Base-by-base conservation (phyloP, 208 protist genomes). In the Leishmania lainsoni region DNA sequence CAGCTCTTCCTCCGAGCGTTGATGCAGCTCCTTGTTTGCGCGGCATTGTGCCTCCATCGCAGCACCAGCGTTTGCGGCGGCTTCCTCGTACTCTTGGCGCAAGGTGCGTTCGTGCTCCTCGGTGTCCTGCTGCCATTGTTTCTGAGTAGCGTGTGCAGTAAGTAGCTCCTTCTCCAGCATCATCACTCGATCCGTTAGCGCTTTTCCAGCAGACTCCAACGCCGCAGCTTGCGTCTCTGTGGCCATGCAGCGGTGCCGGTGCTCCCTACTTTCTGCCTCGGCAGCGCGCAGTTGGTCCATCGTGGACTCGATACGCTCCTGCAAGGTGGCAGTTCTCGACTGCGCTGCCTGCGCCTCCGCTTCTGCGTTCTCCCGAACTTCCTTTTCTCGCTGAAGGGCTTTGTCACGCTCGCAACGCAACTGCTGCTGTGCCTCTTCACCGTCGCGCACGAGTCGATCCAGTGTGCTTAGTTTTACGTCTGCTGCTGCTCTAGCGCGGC, bases 101-200 rank as follows among this genome's bases (percentile, higher is more conserved):
- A 56, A 61, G 49, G n/a, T 29, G 39, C 72, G 72, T 26, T 61
- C 51, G 32, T 52, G 72, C 32, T 54, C 72, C 3, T 76, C 51
- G 51, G 51, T 29, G 14, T 76, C 72, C 72, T 76, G 48, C 32
- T 61, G 51, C 72, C 45, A 76, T 51, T 76, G 72, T 6, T 54
- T 22, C 26, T n/a, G 29, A 61, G 45, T 17, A 22, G 72, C 72
- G 51, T 32, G 72, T 22, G 29, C 51, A 20, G 17, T 12, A 5
- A 16, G 48, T 20, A 76, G 72, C 48, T 54, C 72, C 26, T 56
- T 52, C 51, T 76, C 72, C 29, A 76, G 49, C 72, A 58, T 52
- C 29, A 61, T 48, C 51, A 76, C 72, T 35, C 72, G 72, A 29
- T 45, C 51, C 52, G 14, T 9, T 29, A 76, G 72, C 32, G 29